Conservation (phyloP, 1,284 basidiomycete genomes). For the Fistulinella cinereoalba region DNA sequence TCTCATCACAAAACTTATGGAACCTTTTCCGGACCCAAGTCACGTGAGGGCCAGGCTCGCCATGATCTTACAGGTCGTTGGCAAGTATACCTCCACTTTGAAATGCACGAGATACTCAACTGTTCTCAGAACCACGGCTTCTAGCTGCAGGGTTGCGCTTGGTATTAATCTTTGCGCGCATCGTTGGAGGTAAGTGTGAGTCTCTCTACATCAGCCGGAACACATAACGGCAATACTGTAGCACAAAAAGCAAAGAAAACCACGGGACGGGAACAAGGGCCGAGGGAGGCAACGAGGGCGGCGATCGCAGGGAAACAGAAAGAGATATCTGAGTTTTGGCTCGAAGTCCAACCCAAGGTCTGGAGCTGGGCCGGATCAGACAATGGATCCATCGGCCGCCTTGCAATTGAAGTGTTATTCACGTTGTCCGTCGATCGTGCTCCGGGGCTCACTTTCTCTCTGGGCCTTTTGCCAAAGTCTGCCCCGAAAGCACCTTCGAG, state of each 20-base stretch:
- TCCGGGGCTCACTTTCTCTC: too few relatives aligned
- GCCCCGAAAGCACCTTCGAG: too few relatives aligned
- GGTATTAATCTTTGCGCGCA: conserved; percentile 13
- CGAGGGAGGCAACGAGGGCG: too few relatives aligned
- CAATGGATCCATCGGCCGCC: conserved; percentile 11
- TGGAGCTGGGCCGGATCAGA: conserved; percentile 11
- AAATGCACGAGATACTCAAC: not conserved
- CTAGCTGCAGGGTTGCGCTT: conserved; percentile 17
- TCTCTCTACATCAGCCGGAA: too few relatives aligned
- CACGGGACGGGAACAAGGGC: too few relatives aligned
- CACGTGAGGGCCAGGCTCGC: conserved; percentile 7
- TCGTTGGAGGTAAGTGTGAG: conserved; percentile 9
- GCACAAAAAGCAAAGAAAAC: too few relatives aligned
- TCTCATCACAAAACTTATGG: conserved; percentile 12
- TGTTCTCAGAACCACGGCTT: conserved; percentile 8
- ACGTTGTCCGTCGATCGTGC: too few relatives aligned
- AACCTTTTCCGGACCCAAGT: not conserved
- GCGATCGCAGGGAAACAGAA: too few relatives aligned
- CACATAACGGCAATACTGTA: too few relatives aligned
- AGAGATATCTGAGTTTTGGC: too few relatives aligned
- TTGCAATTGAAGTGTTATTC: conserved; percentile 23
- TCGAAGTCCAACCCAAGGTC: conserved; percentile 9
- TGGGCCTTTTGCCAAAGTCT: too few relatives aligned
- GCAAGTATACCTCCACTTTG: conserved; percentile 4
- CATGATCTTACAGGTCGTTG: conserved; percentile 11